Evolutionary conservation across 2,329 filamentous ascomycete genomes (phyloP), one percentile per base, ranked within the genome.

Genomic region (Fusarium sp.): DNA sequence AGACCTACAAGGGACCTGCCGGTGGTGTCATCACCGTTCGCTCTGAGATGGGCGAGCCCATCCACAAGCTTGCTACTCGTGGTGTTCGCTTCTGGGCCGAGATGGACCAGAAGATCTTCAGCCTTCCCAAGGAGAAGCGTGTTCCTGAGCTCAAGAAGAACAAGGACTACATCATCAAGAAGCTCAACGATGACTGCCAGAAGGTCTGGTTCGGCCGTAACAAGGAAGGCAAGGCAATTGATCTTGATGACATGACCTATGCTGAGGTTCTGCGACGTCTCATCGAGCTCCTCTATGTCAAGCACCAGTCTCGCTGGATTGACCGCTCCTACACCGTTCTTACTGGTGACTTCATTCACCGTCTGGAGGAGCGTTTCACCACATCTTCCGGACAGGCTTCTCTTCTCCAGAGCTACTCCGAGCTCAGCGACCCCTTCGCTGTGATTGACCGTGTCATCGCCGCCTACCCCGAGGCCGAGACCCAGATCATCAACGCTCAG

Each of bases 41-140:
- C 74, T 99, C 97, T 1, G 97, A 99, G 85, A 99, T 99, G 97
- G 97, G 97, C 54, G 97, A 99, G 88, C 97, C 97, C 7, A 99
- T 99, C 72, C 97, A 99, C 88, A 99, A 99, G 87, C 91, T 99
- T 69, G 97, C 97, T 18, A 99, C 97, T 58, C 93, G 97, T 68
- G 97, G 97, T 89, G 95, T 99, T 57, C 88, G 91, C 64, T 98
- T 99, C 88, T 99, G 97, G 97, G 93, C 95, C 59, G 97, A 99
- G 86, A 98, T 99, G 95, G 97, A 99, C 81, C 91, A 97, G 84
- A 98, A 97, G 86, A 98, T 99, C 80, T 99, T 99, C 88, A 93
- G 92, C 81, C 87, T 99, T 58, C 95, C 98, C 84, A 98, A 97
- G 87, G 95, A 96, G 81, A 98, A 98, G 88, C 92, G 95, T 48